Percentiles rank a stretch among this genome's conserved stretches.
phyloP scores from a whole-genome alignment of 2,329 filamentous ascomycete species.

The Tolypocladium cylindrosporum region DNA sequence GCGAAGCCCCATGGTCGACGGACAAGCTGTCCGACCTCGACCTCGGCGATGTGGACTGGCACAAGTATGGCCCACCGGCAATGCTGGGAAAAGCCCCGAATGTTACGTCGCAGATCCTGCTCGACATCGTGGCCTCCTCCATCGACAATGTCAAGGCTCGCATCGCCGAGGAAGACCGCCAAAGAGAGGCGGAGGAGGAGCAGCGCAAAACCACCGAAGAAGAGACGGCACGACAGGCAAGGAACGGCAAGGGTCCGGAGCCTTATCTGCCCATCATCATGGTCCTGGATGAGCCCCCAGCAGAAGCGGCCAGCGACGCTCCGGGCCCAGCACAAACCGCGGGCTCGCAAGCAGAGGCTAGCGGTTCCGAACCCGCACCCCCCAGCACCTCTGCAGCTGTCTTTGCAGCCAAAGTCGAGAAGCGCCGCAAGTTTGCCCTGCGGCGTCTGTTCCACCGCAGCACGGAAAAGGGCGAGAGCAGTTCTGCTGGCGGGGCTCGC shows the following conservation, averaged over 20 bases:
- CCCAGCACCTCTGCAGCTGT: background rate
- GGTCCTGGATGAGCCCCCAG: background rate
- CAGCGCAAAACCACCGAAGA: slow-evolving; percentile 11
- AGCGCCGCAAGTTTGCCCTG: slow-evolving; percentile 21
- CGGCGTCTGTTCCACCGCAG: slow-evolving; percentile 25
- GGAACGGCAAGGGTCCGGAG: slow-evolving; percentile 20
- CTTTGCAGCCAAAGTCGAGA: slow-evolving; percentile 12
- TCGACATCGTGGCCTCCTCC: slow-evolving; percentile 31
- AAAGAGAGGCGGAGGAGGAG: slow-evolving; percentile 17
- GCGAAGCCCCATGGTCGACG: slow-evolving; percentile 9
- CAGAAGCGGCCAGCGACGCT: background rate
- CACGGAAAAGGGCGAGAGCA: slow-evolving; percentile 29
- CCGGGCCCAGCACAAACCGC: background rate
- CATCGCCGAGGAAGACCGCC: slow-evolving; percentile 19
- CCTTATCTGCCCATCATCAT: slow-evolving; percentile 25
- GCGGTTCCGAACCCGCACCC: background rate
- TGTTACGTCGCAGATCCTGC: slow-evolving; percentile 28
- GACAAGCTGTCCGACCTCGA: slow-evolving; percentile 15
- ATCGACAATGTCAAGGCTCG: slow-evolving; percentile 33
- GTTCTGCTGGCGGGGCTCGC: slow-evolving; percentile 19
- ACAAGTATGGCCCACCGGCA: slow-evolving; percentile 33
- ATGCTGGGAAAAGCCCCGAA: slow-evolving; percentile 28
- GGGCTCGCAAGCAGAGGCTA: background rate
- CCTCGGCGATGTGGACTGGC: slow-evolving; percentile 30
- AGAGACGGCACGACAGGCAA: slow-evolving; percentile 7